A percentile compares a stretch with the other conserved stretches of the same genome.
These are phyloP conservation scores for Naganishia sp. DNA, from an alignment of 1,284 basidiomycete genomes.

Conservation along the genomic window DNA sequence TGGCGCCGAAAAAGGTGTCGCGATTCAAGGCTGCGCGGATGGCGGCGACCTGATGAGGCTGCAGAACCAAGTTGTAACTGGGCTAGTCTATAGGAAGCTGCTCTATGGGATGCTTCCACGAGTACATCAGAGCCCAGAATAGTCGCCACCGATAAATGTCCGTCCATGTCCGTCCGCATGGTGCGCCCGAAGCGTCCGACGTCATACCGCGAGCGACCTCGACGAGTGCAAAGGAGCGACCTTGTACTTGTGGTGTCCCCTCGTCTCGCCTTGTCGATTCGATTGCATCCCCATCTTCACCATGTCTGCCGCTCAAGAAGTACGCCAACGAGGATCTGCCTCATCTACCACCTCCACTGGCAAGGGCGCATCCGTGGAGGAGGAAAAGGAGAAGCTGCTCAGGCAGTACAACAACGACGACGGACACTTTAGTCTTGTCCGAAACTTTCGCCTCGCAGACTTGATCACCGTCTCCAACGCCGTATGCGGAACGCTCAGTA, in stretches of 20 bases:
- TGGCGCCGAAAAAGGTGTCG: conserved; percentile 26
- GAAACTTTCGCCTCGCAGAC: conserved; percentile 97
- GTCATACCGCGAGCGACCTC: neutral
- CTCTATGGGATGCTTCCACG: too few species aligned
- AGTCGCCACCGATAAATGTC: too few species aligned
- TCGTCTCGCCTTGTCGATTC: neutral
- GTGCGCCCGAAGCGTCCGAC: too few species aligned
- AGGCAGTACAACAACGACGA: conserved; percentile 76
- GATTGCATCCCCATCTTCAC: neutral
- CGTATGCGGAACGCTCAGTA: conserved; percentile 92
- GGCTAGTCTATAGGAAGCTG: too few species aligned
- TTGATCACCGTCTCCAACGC: conserved; percentile 99
- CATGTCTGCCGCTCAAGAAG: conserved; percentile 17
- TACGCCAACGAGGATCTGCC: conserved; percentile 10
- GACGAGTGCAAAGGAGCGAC: neutral
- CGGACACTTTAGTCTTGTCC: conserved; percentile 92
- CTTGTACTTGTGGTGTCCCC: too few species aligned
- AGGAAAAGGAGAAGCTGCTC: conserved; percentile 64
- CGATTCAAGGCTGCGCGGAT: conserved; percentile 33
- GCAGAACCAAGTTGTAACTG: neutral
- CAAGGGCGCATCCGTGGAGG: conserved; percentile 34
- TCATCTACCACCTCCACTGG: neutral
- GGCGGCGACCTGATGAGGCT: neutral
- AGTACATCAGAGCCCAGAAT: too few species aligned
- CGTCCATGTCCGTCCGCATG: conserved; percentile 10